Conservation (phyloP, 2,329 filamentous ascomycete genomes). For the Blastomyces emzantsi region DNA sequence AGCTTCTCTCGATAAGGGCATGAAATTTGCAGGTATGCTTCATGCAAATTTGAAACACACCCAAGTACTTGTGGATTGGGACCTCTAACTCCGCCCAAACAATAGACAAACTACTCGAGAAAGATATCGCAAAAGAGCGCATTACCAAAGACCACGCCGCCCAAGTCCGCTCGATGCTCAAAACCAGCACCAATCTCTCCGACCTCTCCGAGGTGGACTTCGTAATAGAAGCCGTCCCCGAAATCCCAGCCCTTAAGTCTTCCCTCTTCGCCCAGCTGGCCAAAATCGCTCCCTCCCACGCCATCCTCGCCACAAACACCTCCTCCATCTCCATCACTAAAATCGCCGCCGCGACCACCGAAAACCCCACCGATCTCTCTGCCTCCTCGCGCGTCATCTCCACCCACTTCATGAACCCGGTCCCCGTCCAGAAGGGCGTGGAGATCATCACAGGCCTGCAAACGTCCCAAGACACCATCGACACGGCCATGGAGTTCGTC, state of each 20-base stretch:
- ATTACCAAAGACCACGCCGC: conserved; percentile 76
- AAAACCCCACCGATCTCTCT: conserved; percentile 67
- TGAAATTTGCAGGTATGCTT: conserved; percentile 70
- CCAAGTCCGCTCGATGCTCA: conserved; percentile 59
- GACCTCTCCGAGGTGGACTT: conserved; percentile 81
- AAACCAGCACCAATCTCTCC: conserved; percentile 62
- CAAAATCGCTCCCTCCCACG: conserved; percentile 68
- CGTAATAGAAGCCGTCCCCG: conserved; percentile 93
- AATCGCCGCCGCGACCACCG: conserved; percentile 78
- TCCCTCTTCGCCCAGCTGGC: conserved; percentile 80
- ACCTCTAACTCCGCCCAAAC: not conserved
- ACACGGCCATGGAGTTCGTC: conserved; percentile 76
- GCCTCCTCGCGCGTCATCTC: conserved; percentile 82
- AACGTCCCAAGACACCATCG: conserved; percentile 72
- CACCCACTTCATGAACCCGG: conserved; percentile 99
- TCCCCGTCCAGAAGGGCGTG: conserved; percentile 92
- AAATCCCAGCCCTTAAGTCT: conserved; percentile 79
- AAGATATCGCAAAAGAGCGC: conserved; percentile 81
- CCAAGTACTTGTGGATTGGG: not conserved
- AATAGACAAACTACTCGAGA: conserved; percentile 79
- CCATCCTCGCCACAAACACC: conserved; percentile 93
- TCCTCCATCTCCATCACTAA: conserved; percentile 97
- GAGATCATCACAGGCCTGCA: conserved; percentile 95
- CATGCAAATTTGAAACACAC: not conserved
- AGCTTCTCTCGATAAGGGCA: conserved; percentile 74